Percentiles rank a stretch among this genome's conserved stretches.
phyloP scores from a whole-genome alignment of 2,329 filamentous ascomycete genomes.

The Blastomyces silverae region DNA sequence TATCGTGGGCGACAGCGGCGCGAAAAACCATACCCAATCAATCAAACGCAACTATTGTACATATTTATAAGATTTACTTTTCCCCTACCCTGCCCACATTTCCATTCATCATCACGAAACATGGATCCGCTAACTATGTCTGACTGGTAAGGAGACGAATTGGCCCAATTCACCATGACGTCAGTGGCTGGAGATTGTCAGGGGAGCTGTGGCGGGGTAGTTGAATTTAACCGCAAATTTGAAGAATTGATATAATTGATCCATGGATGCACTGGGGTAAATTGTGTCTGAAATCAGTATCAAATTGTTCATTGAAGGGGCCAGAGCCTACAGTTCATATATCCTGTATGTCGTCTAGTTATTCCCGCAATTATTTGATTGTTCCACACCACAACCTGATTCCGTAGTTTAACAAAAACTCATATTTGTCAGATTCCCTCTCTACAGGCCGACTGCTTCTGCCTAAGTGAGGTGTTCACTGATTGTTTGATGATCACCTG shows the following conservation, averaged over 20 bases:
- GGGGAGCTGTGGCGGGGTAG: neutral
- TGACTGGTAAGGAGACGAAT: neutral
- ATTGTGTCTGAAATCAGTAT: neutral
- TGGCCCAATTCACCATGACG: neutral
- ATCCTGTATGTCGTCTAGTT: neutral
- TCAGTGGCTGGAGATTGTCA: neutral
- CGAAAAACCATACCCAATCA: neutral
- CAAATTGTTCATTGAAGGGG: neutral
- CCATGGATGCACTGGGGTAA: too few relatives aligned
- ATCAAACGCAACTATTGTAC: neutral
- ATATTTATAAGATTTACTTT: neutral
- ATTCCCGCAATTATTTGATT: neutral
- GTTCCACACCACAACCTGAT: neutral
- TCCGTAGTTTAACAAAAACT: neutral
- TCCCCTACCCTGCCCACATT: neutral
- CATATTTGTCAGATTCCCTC: too few relatives aligned
- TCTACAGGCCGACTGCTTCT: too few relatives aligned
- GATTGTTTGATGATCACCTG: too few relatives aligned
- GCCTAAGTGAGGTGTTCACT: too few relatives aligned
- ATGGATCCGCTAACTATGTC: neutral
- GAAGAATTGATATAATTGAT: too few relatives aligned
- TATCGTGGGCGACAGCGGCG: too few relatives aligned
- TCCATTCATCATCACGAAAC: neutral
- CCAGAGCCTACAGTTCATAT: neutral
- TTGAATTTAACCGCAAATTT: neutral